Percentiles rank a stretch among this genome's conserved stretches.
Evolutionary conservation across 495 filamentous ascomycete species (phyloP).

Genomic region (Xylaria longipes): DNA sequence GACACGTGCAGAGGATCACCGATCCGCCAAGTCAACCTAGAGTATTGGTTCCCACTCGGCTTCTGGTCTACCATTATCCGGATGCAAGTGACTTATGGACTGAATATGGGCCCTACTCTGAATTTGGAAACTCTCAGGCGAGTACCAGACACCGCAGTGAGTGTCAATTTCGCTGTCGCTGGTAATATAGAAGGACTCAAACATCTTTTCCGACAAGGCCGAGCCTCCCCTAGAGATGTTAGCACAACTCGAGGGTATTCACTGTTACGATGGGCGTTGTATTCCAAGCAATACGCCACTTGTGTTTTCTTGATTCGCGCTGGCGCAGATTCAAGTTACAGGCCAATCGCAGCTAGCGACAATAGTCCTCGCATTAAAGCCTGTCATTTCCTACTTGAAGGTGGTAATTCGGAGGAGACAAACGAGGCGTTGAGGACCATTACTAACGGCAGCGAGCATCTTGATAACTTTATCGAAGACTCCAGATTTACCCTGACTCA

Average conservation of each 20-base stretch:
- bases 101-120: constrained; percentile 5
- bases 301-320: constrained; percentile 37
- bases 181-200: constrained; percentile 38
- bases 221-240: constrained; percentile 36
- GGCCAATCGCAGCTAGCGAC: constrained; percentile 32
- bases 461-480: constrained; percentile 32
- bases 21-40: constrained; percentile 2
- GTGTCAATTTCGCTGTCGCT: constrained; percentile 31
- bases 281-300: constrained; percentile 40
- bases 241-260: constrained; percentile 36
- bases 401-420: constrained; percentile 7
- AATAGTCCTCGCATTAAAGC: constrained; percentile 40
- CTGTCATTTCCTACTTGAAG: constrained; percentile 17
- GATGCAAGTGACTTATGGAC: constrained; percentile 5
- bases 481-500: constrained; percentile 40
- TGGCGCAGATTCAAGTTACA: constrained; percentile 42
- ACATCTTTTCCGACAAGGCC: constrained; percentile 32
- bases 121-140: constrained; percentile 22
- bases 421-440: constrained; percentile 30
- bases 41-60: constrained; percentile 11
- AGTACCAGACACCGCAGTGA: constrained; percentile 29
- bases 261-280: constrained; percentile 38
- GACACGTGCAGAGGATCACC: constrained; percentile 1
- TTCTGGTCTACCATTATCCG: constrained; percentile 6
- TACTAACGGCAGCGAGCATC: constrained; percentile 33